Percentiles rank a stretch among this genome's conserved stretches.
Evolutionary conservation across 2,329 filamentous ascomycete genomes (phyloP).

Genomic region (Metarhizium brunneum): DNA sequence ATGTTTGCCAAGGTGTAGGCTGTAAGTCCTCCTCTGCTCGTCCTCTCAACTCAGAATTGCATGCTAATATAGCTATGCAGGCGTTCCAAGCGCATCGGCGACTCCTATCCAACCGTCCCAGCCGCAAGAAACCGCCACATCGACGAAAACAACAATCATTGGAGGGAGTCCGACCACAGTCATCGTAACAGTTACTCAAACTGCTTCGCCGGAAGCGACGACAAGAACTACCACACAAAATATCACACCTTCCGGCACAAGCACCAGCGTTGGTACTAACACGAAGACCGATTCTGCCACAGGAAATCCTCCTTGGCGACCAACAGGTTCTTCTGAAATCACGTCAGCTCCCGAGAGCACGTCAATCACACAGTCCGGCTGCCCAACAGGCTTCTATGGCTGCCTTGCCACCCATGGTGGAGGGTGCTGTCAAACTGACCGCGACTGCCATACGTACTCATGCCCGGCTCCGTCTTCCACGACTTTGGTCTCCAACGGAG

Average conservation of each 20-base stretch:
- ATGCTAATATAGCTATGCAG: constrained; percentile 9
- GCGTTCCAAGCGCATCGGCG: constrained; percentile 23
- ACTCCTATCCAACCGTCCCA: constrained; percentile 13
- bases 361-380: constrained; percentile 36
- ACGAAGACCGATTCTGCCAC: constrained; percentile 26
- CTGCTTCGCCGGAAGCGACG: constrained; percentile 26
- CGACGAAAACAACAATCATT: constrained; percentile 27
- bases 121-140: constrained; percentile 24
- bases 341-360: constrained; percentile 26
- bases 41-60: background rate
- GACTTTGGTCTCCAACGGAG: constrained; percentile 57
- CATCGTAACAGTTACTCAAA: constrained; percentile 30
- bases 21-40: constrained; percentile 41
- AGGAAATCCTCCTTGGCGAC: constrained; percentile 38
- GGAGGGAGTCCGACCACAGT: constrained; percentile 29
- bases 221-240: constrained; percentile 19
- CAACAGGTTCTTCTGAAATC: constrained; percentile 20
- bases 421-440: constrained; percentile 76
- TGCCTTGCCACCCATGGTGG: constrained; percentile 79
- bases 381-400: constrained; percentile 86
- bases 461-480: constrained; percentile 56
- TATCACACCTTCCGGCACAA: constrained; percentile 14
- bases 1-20: constrained; percentile 58
- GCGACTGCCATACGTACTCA: constrained; percentile 72
- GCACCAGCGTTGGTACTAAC: constrained; percentile 25